A percentile compares a stretch with the other conserved stretches of the same genome.
Conservation (phyloP, 1,284 basidiomycete species). For the Thelephora terrestris region DNA sequence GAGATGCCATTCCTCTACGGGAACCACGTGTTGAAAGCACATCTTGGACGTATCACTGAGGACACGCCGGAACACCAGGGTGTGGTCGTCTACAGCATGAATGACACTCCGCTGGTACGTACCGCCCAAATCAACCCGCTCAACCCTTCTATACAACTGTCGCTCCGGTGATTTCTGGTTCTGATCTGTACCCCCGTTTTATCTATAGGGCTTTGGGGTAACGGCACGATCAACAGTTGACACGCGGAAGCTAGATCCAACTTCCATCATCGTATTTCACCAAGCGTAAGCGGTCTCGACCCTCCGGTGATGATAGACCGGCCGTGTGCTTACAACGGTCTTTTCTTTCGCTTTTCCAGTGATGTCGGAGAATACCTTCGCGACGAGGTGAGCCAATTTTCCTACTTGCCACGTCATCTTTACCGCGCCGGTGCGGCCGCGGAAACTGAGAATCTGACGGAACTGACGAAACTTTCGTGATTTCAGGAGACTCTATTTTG, state of each 20-base stretch:
- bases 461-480: slow-evolving; percentile 7
- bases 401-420: not conserved
- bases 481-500: slow-evolving; percentile 64
- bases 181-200: not conserved
- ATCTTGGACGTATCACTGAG: slow-evolving; percentile 97
- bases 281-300: slow-evolving; percentile 65
- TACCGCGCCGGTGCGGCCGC: too few species aligned
- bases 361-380: slow-evolving; percentile 95
- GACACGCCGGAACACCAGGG: slow-evolving; percentile 99
- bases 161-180: not conserved
- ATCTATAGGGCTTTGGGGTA: slow-evolving; percentile 85
- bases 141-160: slow-evolving; percentile 3
- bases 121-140: not conserved
- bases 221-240: slow-evolving; percentile 94
- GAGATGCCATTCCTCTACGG: slow-evolving; percentile 99
- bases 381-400: slow-evolving; percentile 64
- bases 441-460: slow-evolving; percentile 4
- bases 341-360: slow-evolving; percentile 28
- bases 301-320: slow-evolving; percentile 1
- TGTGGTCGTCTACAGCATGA: slow-evolving; percentile 95
- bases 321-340: too few species aligned
- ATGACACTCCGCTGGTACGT: slow-evolving; percentile 79
- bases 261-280: slow-evolving; percentile 96
- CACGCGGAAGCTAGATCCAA: slow-evolving; percentile 97
- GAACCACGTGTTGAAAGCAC: slow-evolving; percentile 97